A percentile compares a stretch with the other conserved stretches of the same genome.
Conservation (phyloP, 139 green algal species). For the Coelastrella sp. region DNA sequence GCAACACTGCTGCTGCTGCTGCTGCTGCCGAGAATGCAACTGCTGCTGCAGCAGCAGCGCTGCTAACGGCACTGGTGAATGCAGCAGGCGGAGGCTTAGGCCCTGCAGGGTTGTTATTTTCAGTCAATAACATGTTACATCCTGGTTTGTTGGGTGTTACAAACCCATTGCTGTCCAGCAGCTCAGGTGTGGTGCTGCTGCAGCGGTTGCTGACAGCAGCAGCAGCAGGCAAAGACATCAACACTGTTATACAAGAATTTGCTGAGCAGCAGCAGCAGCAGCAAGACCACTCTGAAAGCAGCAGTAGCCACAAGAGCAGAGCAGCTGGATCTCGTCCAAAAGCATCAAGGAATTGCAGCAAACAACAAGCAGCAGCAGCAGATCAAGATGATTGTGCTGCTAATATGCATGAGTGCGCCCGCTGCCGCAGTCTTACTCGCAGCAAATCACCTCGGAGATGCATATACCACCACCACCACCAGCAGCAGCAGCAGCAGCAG, state of each 20-base stretch:
- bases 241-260: background rate
- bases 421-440: too few relatives aligned
- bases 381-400: too few relatives aligned
- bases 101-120: background rate
- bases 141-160: constrained; percentile 6
- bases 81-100: background rate
- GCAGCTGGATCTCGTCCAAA: too few relatives aligned
- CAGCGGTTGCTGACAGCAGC: constrained; percentile 29
- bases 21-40: background rate
- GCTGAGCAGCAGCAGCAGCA: constrained; percentile 9
- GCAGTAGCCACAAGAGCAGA: too few relatives aligned
- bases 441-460: too few relatives aligned
- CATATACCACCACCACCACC: too few relatives aligned
- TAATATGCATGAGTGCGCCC: too few relatives aligned
- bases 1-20: constrained; percentile 12
- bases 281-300: too few relatives aligned
- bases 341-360: background rate
- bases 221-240: constrained; percentile 6
- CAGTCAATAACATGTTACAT: background rate
- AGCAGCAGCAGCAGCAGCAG: constrained; percentile 37
- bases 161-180: background rate
- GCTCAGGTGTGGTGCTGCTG: background rate
- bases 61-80: background rate
- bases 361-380: background rate
- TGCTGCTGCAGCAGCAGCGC: constrained; percentile 2